phyloP scores from a whole-genome alignment of 2,329 filamentous ascomycete genomes.

The Periconia sp. region DNA sequence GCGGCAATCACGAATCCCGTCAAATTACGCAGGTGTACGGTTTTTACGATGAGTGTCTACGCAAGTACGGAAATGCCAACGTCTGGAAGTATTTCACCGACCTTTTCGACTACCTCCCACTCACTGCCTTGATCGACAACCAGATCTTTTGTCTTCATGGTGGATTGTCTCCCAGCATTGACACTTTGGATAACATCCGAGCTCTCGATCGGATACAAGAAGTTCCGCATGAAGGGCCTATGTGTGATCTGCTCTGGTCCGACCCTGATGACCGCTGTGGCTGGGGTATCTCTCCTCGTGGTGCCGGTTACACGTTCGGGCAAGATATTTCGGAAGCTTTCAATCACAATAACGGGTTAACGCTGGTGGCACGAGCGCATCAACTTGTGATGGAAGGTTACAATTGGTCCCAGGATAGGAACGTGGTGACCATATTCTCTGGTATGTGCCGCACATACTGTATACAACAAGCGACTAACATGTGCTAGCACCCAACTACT shows the following conservation, averaged over 20 bases:
- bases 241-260: slow-evolving; percentile 76
- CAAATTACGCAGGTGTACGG: slow-evolving; percentile 98
- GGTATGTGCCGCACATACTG: slow-evolving; percentile 40
- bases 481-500: slow-evolving; percentile 67
- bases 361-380: slow-evolving; percentile 92
- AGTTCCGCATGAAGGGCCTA: slow-evolving; percentile 75
- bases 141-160: slow-evolving; percentile 74
- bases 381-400: slow-evolving; percentile 99
- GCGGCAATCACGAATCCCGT: slow-evolving; percentile 92
- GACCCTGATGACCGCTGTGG: slow-evolving; percentile 96
- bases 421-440: slow-evolving; percentile 98
- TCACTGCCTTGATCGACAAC: slow-evolving; percentile 73
- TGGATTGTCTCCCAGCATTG: slow-evolving; percentile 71
- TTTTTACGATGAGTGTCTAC: slow-evolving; percentile 95
- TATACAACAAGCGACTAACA: slow-evolving; percentile 27
- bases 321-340: slow-evolving; percentile 98
- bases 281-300: slow-evolving; percentile 93
- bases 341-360: slow-evolving; percentile 98
- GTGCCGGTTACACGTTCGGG: slow-evolving; percentile 92
- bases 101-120: slow-evolving; percentile 75
- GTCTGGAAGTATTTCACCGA: slow-evolving; percentile 81
- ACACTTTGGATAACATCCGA: slow-evolving; percentile 71
- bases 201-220: slow-evolving; percentile 59
- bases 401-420: slow-evolving; percentile 98
- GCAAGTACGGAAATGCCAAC: slow-evolving; percentile 85